Conservation (phyloP, 164 flowering plant genomes). For the Annona cherimola region DNA sequence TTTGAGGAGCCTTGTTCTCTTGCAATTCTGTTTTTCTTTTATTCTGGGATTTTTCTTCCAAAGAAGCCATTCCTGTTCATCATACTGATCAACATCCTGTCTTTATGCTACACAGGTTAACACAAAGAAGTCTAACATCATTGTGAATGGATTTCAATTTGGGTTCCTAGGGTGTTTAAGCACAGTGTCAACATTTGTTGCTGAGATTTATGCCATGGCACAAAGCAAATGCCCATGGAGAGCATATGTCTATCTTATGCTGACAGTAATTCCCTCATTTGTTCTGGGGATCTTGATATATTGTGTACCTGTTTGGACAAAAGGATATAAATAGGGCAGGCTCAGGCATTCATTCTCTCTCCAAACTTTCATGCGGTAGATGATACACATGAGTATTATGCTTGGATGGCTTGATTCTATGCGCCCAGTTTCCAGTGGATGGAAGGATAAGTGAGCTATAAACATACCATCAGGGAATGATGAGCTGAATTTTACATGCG, state of each 20-base stretch:
- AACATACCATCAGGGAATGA: too few relatives aligned
- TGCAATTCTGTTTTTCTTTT: too few relatives aligned
- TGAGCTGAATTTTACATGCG: too few relatives aligned
- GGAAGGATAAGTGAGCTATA: too few relatives aligned
- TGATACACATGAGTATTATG: too few relatives aligned
- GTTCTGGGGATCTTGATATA: slow-evolving; percentile 61
- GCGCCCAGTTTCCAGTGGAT: too few relatives aligned
- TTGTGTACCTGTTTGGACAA: slow-evolving; percentile 64
- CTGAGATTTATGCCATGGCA: slow-evolving; percentile 76
- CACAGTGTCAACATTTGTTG: slow-evolving; percentile 88
- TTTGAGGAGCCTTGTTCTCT: neutral
- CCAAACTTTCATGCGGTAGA: neutral
- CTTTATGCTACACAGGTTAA: slow-evolving; percentile 45
- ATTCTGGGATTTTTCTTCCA: neutral
- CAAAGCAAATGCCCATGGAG: slow-evolving; percentile 64
- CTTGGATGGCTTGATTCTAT: too few relatives aligned
- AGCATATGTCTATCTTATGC: slow-evolving; percentile 55
- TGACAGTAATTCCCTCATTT: slow-evolving; percentile 56
- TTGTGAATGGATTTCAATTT: slow-evolving; percentile 62
- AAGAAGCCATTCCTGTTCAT: too few relatives aligned
- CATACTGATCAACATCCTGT: too few relatives aligned
- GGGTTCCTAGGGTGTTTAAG: slow-evolving; percentile 88
- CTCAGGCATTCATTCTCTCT: neutral
- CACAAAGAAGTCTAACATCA: slow-evolving; percentile 40
- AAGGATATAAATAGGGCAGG: slow-evolving; percentile 14